Conservation (phyloP, 208 protist genomes). For the Acanthamoeba healyi region DNA sequence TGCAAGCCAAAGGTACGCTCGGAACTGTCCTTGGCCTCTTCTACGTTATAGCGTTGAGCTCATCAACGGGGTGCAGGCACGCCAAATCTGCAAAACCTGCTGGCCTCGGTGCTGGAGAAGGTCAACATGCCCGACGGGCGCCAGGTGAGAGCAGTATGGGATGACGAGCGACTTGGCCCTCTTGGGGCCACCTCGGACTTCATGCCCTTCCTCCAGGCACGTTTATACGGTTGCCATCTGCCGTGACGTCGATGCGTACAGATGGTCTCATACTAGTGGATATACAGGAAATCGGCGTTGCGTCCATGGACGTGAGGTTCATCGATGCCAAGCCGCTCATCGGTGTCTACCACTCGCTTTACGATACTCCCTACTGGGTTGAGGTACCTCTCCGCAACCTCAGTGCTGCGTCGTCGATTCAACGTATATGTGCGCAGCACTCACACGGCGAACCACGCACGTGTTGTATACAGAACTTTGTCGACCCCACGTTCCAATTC, state of each 20-base stretch:
- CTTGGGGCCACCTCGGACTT: constrained; percentile 52
- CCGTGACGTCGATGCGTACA: background rate
- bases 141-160: background rate
- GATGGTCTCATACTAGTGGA: background rate
- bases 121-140: constrained; percentile 46
- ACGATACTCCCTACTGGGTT: constrained; percentile 76
- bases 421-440: too few species aligned
- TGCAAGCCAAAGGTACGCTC: constrained; percentile 13
- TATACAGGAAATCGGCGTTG: constrained; percentile 39
- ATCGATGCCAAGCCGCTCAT: constrained; percentile 13
- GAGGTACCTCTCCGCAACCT: background rate
- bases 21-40: background rate
- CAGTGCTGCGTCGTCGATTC: background rate
- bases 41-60: too few species aligned
- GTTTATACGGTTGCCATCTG: background rate
- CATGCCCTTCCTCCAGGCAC: constrained; percentile 37
- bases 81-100: constrained; percentile 2
- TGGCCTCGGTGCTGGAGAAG: background rate
- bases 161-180: background rate
- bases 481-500: constrained; percentile 23
- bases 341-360: constrained; percentile 76
- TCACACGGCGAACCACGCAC: background rate
- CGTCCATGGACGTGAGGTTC: constrained; percentile 37
- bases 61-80: constrained; percentile 28
- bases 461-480: background rate